These are phyloP conservation scores for Lagenidium giganteum DNA, from an alignment of 352 stramenopile species.

Conservation along the genomic window DNA sequence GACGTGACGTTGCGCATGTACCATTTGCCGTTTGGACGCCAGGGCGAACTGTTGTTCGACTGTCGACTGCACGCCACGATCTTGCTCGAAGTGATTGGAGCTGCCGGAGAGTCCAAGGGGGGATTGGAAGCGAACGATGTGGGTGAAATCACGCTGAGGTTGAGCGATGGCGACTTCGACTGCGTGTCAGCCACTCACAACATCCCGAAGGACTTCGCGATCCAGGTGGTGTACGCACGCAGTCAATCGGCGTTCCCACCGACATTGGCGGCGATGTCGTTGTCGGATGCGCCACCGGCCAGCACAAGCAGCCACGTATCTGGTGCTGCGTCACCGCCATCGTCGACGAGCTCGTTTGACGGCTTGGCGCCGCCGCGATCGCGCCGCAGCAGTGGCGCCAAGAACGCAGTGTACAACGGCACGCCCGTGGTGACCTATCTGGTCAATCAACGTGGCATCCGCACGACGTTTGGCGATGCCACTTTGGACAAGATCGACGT, in stretches of 20 bases:
- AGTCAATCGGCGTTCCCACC: slow-evolving; percentile 42
- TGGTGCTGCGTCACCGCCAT: slow-evolving; percentile 1
- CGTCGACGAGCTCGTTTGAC: slow-evolving; percentile 9
- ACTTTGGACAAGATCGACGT: slow-evolving; percentile 82
- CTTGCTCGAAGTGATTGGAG: slow-evolving; percentile 50
- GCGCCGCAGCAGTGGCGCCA: too few relatives aligned
- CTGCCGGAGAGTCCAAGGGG: slow-evolving; percentile 13
- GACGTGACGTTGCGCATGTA: slow-evolving; percentile 85
- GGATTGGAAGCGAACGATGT: slow-evolving; percentile 22
- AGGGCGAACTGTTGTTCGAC: slow-evolving; percentile 81
- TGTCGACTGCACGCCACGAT: slow-evolving; percentile 65
- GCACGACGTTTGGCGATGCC: slow-evolving; percentile 75
- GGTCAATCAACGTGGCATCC: slow-evolving; percentile 51
- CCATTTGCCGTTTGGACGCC: slow-evolving; percentile 78
- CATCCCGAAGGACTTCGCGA: slow-evolving; percentile 58
- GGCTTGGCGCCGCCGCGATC: not conserved
- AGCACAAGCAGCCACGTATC: too few relatives aligned
- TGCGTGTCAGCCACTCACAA: slow-evolving; percentile 67
- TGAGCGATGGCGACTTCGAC: slow-evolving; percentile 79
- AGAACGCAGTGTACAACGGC: slow-evolving; percentile 75
- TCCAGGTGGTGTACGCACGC: slow-evolving; percentile 52
- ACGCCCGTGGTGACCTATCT: slow-evolving; percentile 63
- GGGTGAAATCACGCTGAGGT: slow-evolving; percentile 37
- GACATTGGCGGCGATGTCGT: slow-evolving; percentile 18
- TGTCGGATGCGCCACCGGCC: too few relatives aligned